Conservation (phyloP, 208 protist genomes). For the Vickermania spadyakhi region DNA sequence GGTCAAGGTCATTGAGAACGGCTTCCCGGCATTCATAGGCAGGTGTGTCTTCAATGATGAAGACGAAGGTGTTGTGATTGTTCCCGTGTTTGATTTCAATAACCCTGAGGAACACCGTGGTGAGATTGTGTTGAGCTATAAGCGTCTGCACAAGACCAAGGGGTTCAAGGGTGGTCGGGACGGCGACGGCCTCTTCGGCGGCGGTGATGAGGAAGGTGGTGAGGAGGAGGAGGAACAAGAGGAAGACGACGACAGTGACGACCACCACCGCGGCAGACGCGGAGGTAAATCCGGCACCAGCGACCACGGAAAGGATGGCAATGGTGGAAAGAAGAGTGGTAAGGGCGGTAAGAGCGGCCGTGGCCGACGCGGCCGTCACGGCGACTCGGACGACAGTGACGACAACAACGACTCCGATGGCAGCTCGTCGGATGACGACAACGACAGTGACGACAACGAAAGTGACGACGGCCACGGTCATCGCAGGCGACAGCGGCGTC, state of each 20-base stretch:
- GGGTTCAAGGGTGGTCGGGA: background rate
- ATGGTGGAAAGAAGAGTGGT: conserved; percentile 8
- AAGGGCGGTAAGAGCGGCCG: conserved; percentile 1
- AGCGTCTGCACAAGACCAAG: conserved; percentile 32
- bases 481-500: background rate
- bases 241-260: background rate
- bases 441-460: conserved; percentile 3
- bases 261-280: background rate
- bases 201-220: conserved; percentile 1
- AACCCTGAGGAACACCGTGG: conserved; percentile 24
- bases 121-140: conserved; percentile 76
- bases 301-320: background rate
- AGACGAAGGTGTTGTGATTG: conserved; percentile 36
- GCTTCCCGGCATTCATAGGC: conserved; percentile 38
- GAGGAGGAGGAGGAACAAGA: conserved; percentile 6
- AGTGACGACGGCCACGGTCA: conserved; percentile 1
- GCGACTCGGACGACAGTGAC: background rate
- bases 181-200: background rate
- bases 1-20: conserved; percentile 51
- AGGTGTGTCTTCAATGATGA: conserved; percentile 14
- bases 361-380: background rate
- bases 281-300: background rate
- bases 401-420: conserved; percentile 1
- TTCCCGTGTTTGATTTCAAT: conserved; percentile 57
- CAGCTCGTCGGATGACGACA: conserved; percentile 4